These are phyloP conservation scores for Draba incana DNA, from an alignment of 345 rosid genomes.

Conservation along the genomic window DNA sequence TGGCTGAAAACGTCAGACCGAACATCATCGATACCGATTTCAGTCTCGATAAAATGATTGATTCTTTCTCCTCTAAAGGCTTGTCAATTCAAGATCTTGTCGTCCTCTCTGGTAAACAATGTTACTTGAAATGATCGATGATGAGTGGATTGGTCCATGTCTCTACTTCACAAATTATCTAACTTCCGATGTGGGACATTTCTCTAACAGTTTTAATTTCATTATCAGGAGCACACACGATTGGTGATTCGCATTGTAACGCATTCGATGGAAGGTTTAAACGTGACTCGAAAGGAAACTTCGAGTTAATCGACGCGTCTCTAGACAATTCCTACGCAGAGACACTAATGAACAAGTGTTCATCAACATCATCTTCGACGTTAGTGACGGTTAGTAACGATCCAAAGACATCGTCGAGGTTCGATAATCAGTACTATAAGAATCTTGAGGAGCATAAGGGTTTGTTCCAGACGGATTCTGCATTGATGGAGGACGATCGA, in stretches of 20 bases:
- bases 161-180: too few species aligned
- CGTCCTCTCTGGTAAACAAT: slow-evolving; percentile 56
- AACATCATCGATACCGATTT: slow-evolving; percentile 69
- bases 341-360: slow-evolving; percentile 53
- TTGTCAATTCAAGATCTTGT: slow-evolving; percentile 65
- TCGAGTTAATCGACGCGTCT: slow-evolving; percentile 50
- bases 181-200: too few species aligned
- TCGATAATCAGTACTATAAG: slow-evolving; percentile 65
- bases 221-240: slow-evolving; percentile 69
- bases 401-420: slow-evolving; percentile 54
- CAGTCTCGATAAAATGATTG: slow-evolving; percentile 59
- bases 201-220: background rate
- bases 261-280: slow-evolving; percentile 61
- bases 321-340: slow-evolving; percentile 55
- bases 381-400: slow-evolving; percentile 58
- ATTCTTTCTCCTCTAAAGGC: slow-evolving; percentile 62
- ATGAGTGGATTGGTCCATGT: too few species aligned
- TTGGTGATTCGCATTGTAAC: slow-evolving; percentile 70
- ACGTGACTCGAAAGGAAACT: slow-evolving; percentile 51
- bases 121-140: background rate
- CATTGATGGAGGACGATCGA: slow-evolving; percentile 50
- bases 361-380: slow-evolving; percentile 46
- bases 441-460: slow-evolving; percentile 61
- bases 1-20: slow-evolving; percentile 59
- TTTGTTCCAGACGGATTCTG: slow-evolving; percentile 73